Evolutionary conservation across 805 yeast genomes (phyloP).

Genomic region (Metschnikowia amazonensis): DNA sequence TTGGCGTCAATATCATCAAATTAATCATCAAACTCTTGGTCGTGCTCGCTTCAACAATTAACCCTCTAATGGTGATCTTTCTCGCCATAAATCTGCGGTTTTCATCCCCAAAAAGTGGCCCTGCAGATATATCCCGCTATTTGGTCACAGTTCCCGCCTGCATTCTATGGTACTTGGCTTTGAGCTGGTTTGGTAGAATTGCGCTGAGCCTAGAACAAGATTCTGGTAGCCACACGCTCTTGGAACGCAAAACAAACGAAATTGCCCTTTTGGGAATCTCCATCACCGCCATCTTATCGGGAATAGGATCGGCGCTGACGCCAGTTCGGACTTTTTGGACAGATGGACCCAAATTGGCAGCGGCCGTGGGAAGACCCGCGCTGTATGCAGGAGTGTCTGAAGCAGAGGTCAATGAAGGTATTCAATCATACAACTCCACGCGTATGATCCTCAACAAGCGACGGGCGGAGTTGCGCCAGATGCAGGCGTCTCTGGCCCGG

Average conservation of each 20-base stretch:
- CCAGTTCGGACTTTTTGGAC: slow-evolving; percentile 25
- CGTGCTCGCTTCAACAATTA: slow-evolving; percentile 36
- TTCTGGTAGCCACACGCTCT: slow-evolving; percentile 21
- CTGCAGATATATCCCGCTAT: slow-evolving; percentile 2
- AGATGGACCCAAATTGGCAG: background rate
- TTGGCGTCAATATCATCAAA: slow-evolving; percentile 32
- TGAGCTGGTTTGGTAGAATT: slow-evolving; percentile 34
- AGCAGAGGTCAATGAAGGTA: slow-evolving; percentile 24
- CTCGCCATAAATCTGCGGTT: slow-evolving; percentile 28
- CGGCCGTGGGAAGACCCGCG: background rate
- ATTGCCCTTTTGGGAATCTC: slow-evolving; percentile 47
- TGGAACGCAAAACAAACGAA: slow-evolving; percentile 44
- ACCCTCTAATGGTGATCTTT: slow-evolving; percentile 40
- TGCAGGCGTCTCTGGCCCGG: slow-evolving; percentile 24
- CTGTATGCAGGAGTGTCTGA: background rate
- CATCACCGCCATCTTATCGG: slow-evolving; percentile 48
- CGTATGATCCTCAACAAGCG: slow-evolving; percentile 32
- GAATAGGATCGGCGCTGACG: slow-evolving; percentile 49
- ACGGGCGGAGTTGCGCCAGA: slow-evolving; percentile 26
- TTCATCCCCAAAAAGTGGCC: slow-evolving; percentile 16
- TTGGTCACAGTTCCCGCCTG: slow-evolving; percentile 9
- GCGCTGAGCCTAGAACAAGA: slow-evolving; percentile 22
- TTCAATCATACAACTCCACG: slow-evolving; percentile 42
- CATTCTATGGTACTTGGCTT: slow-evolving; percentile 31
- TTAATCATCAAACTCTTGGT: slow-evolving; percentile 37